Base-by-base conservation (phyloP, 2,329 filamentous ascomycete genomes). In the Trichophyton verrucosum region DNA sequence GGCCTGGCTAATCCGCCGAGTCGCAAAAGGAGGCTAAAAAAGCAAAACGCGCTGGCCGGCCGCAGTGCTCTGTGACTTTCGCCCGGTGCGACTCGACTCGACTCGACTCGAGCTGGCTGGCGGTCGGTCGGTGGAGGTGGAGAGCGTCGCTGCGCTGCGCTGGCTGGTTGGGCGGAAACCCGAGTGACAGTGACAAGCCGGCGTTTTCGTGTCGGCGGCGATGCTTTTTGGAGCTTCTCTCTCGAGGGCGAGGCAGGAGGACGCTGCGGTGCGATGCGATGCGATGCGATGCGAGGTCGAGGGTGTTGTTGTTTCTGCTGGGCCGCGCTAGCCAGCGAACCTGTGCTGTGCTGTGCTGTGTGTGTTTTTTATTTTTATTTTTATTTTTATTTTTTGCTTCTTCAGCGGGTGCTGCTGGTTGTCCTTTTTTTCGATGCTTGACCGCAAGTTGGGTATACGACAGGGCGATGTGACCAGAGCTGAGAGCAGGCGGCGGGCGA, bases 381-480 rank as follows among this genome's bases (percentile, higher is more conserved):
- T 44, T 44, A 15, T 44, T 17, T n/a, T 44, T 4, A 7, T 44
- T n/a, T n/a, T 44, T 11, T 9, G 17, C 8, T 56, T 27, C n/a
- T 47, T 15, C 44, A 6, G 33, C 9, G 8, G 33, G 33, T 36
- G 8, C 33, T 36, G 33, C 33, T 36, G 33, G 33, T 38, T 38
- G 9, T 38, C 9, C 33, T 38, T 9, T 38, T 38, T 13, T 38
- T 36, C 15, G 17, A 9, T 40, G 36, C 60, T 44, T 61, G 62
- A 63, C 62, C 62, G 62, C 60, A 63, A 63, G 60, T 63, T 63
- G 62, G 62, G 62, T 60, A 60, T 30, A 60, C 51, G 33, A 30
- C 33, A 38, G 33, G 51, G 24, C 9, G 17, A 56, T 30, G 51
- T 38, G 51, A 56, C 20, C 20, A 24, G 44, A 47, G 44, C 44